These are phyloP conservation scores for Aspergillus biplanus DNA, from an alignment of 495 filamentous ascomycete genomes.

Conservation along the genomic window DNA sequence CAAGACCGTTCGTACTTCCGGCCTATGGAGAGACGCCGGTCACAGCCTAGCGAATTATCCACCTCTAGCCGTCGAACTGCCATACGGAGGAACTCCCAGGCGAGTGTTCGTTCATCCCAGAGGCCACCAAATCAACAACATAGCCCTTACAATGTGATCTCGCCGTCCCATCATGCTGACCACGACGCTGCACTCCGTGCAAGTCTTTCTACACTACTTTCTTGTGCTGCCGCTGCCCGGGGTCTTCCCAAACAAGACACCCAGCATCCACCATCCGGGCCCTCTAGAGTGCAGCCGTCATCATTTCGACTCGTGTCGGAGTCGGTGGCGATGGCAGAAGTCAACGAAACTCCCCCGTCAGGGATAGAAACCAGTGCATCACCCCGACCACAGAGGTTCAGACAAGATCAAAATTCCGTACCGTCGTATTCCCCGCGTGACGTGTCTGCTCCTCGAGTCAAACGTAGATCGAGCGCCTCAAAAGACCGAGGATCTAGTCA, in stretches of 20 bases:
- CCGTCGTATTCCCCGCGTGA: slow-evolving; percentile 27
- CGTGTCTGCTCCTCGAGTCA: slow-evolving; percentile 42
- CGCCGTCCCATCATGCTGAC: slow-evolving; percentile 78
- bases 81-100: slow-evolving; percentile 42
- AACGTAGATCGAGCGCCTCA: slow-evolving; percentile 53
- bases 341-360: slow-evolving; percentile 26
- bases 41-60: slow-evolving; percentile 42
- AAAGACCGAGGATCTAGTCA: slow-evolving; percentile 53
- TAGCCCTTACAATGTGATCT: slow-evolving; percentile 64
- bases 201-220: slow-evolving; percentile 91
- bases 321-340: slow-evolving; percentile 65
- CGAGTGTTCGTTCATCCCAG: slow-evolving; percentile 34
- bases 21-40: slow-evolving; percentile 46
- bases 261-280: slow-evolving; percentile 29
- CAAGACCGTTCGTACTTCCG: slow-evolving; percentile 55
- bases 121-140: slow-evolving; percentile 42
- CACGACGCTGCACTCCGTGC: slow-evolving; percentile 93
- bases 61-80: slow-evolving; percentile 43
- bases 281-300: slow-evolving; percentile 33
- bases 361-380: slow-evolving; percentile 30
- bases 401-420: slow-evolving; percentile 28
- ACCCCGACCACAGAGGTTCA: slow-evolving; percentile 25
- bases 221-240: slow-evolving; percentile 85
- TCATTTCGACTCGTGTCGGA: slow-evolving; percentile 72
- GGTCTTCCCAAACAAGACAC: slow-evolving; percentile 70